A percentile compares a stretch with the other conserved stretches of the same genome.
Conservation (phyloP, 2,329 filamentous ascomycete genomes). For the Blastomyces emzantsi region DNA sequence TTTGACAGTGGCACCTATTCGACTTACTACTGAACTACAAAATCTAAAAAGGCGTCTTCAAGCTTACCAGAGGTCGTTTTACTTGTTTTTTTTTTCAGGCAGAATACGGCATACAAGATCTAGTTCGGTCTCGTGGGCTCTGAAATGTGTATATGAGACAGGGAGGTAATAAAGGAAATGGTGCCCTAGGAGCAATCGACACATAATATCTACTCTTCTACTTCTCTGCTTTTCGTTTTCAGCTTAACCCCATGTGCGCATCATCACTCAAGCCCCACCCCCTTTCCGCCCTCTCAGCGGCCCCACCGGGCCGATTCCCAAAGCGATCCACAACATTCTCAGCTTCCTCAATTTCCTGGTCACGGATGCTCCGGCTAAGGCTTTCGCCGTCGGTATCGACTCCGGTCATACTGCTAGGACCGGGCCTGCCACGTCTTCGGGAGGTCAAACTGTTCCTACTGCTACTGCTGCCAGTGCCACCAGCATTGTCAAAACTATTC, state of each 20-base stretch:
- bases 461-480: slow-evolving; percentile 14
- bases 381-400: slow-evolving; percentile 14
- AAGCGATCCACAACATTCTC: slow-evolving; percentile 44
- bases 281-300: slow-evolving; percentile 41
- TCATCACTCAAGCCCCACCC: slow-evolving; percentile 79
- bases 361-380: slow-evolving; percentile 24
- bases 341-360: slow-evolving; percentile 31
- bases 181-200: not conserved
- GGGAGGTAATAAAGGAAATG: not conserved
- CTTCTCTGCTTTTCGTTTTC: slow-evolving; percentile 16
- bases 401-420: slow-evolving; percentile 22
- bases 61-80: no score
- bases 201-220: not conserved
- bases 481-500: slow-evolving; percentile 13
- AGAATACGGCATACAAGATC: no score
- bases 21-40: no score
- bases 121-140: no score
- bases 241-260: slow-evolving; percentile 73
- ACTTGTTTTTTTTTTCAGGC: no score
- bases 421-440: slow-evolving; percentile 17
- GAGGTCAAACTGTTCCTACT: slow-evolving; percentile 9
- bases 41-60: no score
- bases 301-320: slow-evolving; percentile 46
- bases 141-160: no score
- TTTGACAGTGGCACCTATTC: no score